These are phyloP conservation scores for Zymoseptoria ardabiliae DNA, from an alignment of 2,329 filamentous ascomycete species.

Conservation along the genomic window DNA sequence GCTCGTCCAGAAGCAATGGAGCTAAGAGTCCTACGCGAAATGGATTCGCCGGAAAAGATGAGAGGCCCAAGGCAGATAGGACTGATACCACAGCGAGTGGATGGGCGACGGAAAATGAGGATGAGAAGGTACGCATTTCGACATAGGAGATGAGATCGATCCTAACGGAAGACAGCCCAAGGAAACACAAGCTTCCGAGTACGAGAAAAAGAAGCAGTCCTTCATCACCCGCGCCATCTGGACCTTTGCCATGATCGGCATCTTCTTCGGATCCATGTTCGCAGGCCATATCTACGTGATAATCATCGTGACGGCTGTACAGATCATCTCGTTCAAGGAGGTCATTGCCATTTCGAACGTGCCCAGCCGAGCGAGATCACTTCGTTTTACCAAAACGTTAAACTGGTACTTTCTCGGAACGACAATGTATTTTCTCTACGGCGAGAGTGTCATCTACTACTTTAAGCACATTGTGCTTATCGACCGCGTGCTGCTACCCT, in stretches of 20 bases:
- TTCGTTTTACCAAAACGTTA: conserved; percentile 89
- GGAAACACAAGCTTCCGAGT: conserved; percentile 50
- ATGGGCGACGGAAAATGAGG: conserved; percentile 31
- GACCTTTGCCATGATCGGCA: conserved; percentile 94
- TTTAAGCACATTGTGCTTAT: conserved; percentile 98
- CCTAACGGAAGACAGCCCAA: conserved; percentile 10
- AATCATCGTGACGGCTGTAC: conserved; percentile 81
- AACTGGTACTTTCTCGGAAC: conserved; percentile 99
- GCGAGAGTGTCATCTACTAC: conserved; percentile 98
- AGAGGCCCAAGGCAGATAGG: conserved; percentile 15
- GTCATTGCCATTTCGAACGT: conserved; percentile 97
- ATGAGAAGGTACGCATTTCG: conserved; percentile 19
- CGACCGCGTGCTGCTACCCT: conserved; percentile 82
- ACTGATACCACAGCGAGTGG: conserved; percentile 25
- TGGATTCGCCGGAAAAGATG: conserved; percentile 23
- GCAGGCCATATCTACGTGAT: conserved; percentile 97
- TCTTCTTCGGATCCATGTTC: conserved; percentile 88
- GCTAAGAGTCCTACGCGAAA: conserved; percentile 45
- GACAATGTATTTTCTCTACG: conserved; percentile 98
- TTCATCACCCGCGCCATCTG: conserved; percentile 96
- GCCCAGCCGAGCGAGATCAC: conserved; percentile 79
- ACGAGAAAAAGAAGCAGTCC: conserved; percentile 97
- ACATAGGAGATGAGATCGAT: background rate
- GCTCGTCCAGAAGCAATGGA: conserved; percentile 35
- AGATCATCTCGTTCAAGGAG: conserved; percentile 98